A percentile compares a stretch with the other conserved stretches of the same genome.
phyloP scores from a whole-genome alignment of 2,329 filamentous ascomycete genomes.

The Elsinoe fawcettii region DNA sequence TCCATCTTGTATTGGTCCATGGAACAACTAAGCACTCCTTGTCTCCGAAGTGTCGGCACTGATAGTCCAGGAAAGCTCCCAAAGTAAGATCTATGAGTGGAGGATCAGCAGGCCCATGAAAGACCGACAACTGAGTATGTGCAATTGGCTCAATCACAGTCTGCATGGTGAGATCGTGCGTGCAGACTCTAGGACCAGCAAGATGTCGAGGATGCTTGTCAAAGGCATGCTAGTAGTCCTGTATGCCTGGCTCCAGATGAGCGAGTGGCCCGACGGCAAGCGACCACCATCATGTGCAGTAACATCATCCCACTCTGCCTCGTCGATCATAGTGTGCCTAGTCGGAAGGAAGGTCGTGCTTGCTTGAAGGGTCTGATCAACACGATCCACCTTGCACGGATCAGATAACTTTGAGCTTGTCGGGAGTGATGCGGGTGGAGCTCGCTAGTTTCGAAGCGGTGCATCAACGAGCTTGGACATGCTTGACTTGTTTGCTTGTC shows the following conservation, averaged over 20 bases:
- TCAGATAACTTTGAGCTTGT: neutral
- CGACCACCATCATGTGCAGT: neutral
- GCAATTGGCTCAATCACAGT: neutral
- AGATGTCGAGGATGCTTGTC: neutral
- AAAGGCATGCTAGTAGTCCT: neutral
- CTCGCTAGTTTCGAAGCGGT: neutral
- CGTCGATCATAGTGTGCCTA: too few species aligned
- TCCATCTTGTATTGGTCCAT: slow-evolving; percentile 69
- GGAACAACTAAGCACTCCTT: slow-evolving; percentile 65
- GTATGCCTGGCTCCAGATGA: neutral
- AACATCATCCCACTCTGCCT: neutral
- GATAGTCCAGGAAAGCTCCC: slow-evolving; percentile 63
- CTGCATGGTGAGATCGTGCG: neutral
- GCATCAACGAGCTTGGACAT: neutral
- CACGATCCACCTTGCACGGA: neutral
- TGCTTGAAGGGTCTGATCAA: neutral
- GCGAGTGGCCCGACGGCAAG: neutral
- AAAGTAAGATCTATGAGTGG: slow-evolving; percentile 64
- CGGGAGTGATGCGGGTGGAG: neutral
- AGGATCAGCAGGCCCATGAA: slow-evolving; percentile 61
- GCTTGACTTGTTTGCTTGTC: neutral
- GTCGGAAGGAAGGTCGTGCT: too few species aligned
- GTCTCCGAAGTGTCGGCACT: slow-evolving; percentile 57
- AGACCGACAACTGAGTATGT: slow-evolving; percentile 44
- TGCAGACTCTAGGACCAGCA: neutral